Percentiles rank a stretch among this genome's conserved stretches.
Evolutionary conservation across 2,329 filamentous ascomycete species (phyloP).

Genomic region (Alternaria incomplexa): DNA sequence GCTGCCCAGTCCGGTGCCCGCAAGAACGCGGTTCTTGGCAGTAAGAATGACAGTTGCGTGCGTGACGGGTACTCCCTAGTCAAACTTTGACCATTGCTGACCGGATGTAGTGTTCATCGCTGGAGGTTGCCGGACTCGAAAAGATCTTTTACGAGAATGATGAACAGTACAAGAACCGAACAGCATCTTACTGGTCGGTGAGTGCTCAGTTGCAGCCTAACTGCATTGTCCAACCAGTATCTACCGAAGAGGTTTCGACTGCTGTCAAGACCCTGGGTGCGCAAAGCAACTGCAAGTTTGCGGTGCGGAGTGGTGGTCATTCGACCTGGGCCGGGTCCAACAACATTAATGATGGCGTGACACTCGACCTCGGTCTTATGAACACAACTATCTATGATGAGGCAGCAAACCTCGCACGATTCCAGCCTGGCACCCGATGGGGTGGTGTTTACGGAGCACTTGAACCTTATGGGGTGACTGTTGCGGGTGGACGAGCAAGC

Average conservation of each 20-base stretch:
- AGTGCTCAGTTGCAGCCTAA: slow-evolving; percentile 32
- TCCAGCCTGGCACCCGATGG: slow-evolving; percentile 42
- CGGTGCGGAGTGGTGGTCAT: slow-evolving; percentile 40
- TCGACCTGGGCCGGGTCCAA: slow-evolving; percentile 34
- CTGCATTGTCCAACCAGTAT: slow-evolving; percentile 40
- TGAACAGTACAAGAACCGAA: slow-evolving; percentile 22
- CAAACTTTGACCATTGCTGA: slow-evolving; percentile 9
- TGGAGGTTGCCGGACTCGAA: slow-evolving; percentile 20
- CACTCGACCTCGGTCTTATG: slow-evolving; percentile 36
- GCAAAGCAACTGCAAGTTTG: slow-evolving; percentile 18
- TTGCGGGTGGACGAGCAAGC: slow-evolving; percentile 32
- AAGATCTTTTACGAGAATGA: slow-evolving; percentile 20
- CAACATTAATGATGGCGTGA: slow-evolving; percentile 37
- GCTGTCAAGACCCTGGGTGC: slow-evolving; percentile 17
- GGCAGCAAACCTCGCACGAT: slow-evolving; percentile 20
- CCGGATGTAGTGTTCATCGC: slow-evolving; percentile 21
- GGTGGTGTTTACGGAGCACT: slow-evolving; percentile 40
- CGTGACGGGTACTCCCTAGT: slow-evolving; percentile 1
- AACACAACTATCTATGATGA: slow-evolving; percentile 19
- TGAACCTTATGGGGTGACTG: slow-evolving; percentile 19
- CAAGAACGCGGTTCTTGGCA: background rate
- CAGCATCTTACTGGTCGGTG: slow-evolving; percentile 32
- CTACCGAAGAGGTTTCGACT: slow-evolving; percentile 32
- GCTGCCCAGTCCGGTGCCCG: background rate
- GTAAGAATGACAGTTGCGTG: slow-evolving; percentile 6